A percentile compares a stretch with the other conserved stretches of the same genome.
phyloP scores from a whole-genome alignment of 2,329 filamentous ascomycete genomes.

The Domatiomyces catenatus region DNA sequence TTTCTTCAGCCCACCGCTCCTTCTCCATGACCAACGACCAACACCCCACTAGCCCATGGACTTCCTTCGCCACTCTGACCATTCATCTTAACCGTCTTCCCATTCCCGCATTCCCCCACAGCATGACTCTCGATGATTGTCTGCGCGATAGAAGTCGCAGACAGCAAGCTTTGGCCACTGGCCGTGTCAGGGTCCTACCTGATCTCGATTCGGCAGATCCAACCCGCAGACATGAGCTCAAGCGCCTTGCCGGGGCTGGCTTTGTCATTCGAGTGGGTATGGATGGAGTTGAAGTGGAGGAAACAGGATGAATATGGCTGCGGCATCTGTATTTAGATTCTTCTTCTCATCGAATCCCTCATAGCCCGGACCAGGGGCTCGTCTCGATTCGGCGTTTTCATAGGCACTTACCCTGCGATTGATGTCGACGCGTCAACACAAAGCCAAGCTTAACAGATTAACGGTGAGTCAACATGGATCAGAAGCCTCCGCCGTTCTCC shows the following conservation, averaged over 20 bases:
- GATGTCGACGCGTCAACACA: too few relatives aligned
- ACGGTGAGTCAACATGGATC: too few relatives aligned
- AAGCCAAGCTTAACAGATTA: too few relatives aligned
- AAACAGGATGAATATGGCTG: not conserved
- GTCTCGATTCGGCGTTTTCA: too few relatives aligned
- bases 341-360: too few relatives aligned
- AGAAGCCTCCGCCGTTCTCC: too few relatives aligned
- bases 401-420: too few relatives aligned
- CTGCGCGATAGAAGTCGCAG: slow-evolving; percentile 23
- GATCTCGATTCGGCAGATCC: not conserved
- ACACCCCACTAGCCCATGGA: slow-evolving; percentile 25
- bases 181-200: not conserved
- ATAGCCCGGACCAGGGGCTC: too few relatives aligned
- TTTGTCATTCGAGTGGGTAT: not conserved
- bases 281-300: not conserved
- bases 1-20: slow-evolving; percentile 5
- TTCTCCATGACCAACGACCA: slow-evolving; percentile 1
- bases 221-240: not conserved
- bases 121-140: slow-evolving; percentile 22
- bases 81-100: slow-evolving; percentile 23
- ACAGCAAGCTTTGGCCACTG: slow-evolving; percentile 22
- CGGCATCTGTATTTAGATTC: too few relatives aligned
- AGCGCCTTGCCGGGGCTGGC: not conserved
- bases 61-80: slow-evolving; percentile 24
- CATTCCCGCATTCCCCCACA: slow-evolving; percentile 24